Base-by-base conservation (phyloP, 805 yeast genomes). In the Kluyveromyces siamensis region DNA sequence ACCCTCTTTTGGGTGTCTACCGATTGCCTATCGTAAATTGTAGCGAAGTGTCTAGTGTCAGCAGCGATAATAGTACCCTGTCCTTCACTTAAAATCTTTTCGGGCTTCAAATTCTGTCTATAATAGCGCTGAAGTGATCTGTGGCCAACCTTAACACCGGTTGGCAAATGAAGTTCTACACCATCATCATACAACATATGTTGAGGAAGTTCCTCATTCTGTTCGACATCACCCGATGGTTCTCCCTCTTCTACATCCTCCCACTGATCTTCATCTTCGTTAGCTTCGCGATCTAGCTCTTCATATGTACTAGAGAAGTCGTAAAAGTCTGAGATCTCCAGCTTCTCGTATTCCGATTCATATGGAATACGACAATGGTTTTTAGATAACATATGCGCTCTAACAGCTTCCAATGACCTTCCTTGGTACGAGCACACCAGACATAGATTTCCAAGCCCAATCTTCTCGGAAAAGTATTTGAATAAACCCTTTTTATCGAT, bases 371-470 rank as follows among this genome's bases (percentile, higher is more conserved):
- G 78, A 72, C 90, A 85, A 66, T 93, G 99, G 54, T 85, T 80
- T 70, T 93, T 93, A 21, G 84, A 73, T 8, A 75, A 52, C 97
- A 93, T 89, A 64, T 93, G 99, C 27, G 88, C 90, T 60, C 96
- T 82, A 1, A 84, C 93, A 19, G 96, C 87, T 56, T 87, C 95
- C 27, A 91, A 63, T 30, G 85, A 77, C 59, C 81, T 77, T 25
- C 97, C 97, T 70, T 90, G 96, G 63, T 79, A 91, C 41, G 77
- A 73, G 65, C 99, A 93, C 33, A 76, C 78, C 48, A 93, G 71
- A 66, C 99, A 93, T 52, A 90, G 77, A 58, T 89, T 89, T 46
- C 99, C 99, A 46, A 87, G 76, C 18, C 96, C 93, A 50, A 93
- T 80, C 67, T 93, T 93, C 65, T 93, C 98, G 17, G 89, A 84